Base-by-base conservation (phyloP, 495 filamentous ascomycete genomes). In the Lasiosphaeris hirsuta region DNA sequence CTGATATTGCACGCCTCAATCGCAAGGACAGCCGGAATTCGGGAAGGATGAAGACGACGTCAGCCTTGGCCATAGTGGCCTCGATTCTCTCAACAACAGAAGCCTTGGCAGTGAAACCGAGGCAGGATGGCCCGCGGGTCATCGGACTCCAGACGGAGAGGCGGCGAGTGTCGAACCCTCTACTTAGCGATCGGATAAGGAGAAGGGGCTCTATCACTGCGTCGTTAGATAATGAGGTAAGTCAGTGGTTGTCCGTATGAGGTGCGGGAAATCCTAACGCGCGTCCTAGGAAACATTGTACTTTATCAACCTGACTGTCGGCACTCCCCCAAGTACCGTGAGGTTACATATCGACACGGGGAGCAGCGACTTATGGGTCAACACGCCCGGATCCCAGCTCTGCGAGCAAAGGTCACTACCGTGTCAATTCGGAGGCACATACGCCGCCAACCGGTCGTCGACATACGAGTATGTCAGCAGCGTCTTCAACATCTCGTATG, bases 401-500 rank as follows among this genome's bases (percentile, higher is more conserved):
- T 96, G 91, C 63, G 54, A 65, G 7, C 57, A 63, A 3, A 56
- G 56, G 7, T 55, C 55, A 0, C 60, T 78, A 10, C 78, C 81
- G 9, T 93, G 89, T 62, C 56, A 63, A 10, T 67, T 60, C 17
- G 80, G 81, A 10, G 89, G 89, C 11, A 85, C 87, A 8, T 94
- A 90, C 68, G 62, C 81, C 48, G 77, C 88, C n/a, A 89, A 88
- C 63, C 69, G 73, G 0, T 96, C 92, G 2, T 88, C 87, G n/a
- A 88, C 93, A 0, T 95, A 92, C 72, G 63, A 81, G 51, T 92
- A 84, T 66, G 71, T 96, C 39, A 84, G 83, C 35, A 84, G 79
- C 60, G 81, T 88, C 60, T 98, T 98, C 76, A 89, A 93, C 63
- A 97, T 98, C 56, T 84, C 84, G 8, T 98, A 98, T 66, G 89